phyloP scores from a whole-genome alignment of 192 early-diverging fungal genomes.

The Podila epicladia region DNA sequence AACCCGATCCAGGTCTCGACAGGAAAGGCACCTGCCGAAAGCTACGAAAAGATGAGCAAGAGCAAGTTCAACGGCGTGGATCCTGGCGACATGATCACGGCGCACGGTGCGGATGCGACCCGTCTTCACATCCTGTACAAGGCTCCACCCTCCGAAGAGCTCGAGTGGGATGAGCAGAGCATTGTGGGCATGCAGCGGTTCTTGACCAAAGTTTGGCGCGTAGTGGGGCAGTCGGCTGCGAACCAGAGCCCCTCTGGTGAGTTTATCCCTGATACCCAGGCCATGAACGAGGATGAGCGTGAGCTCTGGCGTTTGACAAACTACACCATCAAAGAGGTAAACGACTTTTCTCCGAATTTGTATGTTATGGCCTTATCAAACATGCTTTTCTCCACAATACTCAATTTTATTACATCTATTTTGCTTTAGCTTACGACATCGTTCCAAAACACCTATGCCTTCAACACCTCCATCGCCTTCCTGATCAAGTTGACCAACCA shows the following conservation, averaged over 20 bases:
- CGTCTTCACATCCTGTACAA: slow-evolving; percentile 88
- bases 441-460: slow-evolving; percentile 57
- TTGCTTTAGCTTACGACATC: slow-evolving; percentile 43
- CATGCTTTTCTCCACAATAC: too few species aligned
- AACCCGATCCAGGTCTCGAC: slow-evolving; percentile 70
- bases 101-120: slow-evolving; percentile 85
- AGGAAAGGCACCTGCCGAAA: slow-evolving; percentile 62
- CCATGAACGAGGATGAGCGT: slow-evolving; percentile 58
- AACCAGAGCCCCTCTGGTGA: background rate
- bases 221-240: slow-evolving; percentile 57
- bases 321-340: slow-evolving; percentile 66
- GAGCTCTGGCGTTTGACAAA: slow-evolving; percentile 64
- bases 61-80: slow-evolving; percentile 96
- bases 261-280: background rate
- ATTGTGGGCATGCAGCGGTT: slow-evolving; percentile 95
- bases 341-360: background rate
- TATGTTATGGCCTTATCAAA: background rate
- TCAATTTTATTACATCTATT: too few species aligned
- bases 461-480: slow-evolving; percentile 87
- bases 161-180: slow-evolving; percentile 92
- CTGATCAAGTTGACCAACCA: slow-evolving; percentile 84
- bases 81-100: slow-evolving; percentile 71
- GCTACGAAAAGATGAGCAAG: slow-evolving; percentile 97
- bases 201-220: slow-evolving; percentile 67
- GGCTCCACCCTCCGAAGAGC: slow-evolving; percentile 87